Percentiles rank a stretch among this genome's conserved stretches.
Evolutionary conservation across 371 early-diverging fungal species (phyloP).

Genomic region (Saksenaea vasiformis): DNA sequence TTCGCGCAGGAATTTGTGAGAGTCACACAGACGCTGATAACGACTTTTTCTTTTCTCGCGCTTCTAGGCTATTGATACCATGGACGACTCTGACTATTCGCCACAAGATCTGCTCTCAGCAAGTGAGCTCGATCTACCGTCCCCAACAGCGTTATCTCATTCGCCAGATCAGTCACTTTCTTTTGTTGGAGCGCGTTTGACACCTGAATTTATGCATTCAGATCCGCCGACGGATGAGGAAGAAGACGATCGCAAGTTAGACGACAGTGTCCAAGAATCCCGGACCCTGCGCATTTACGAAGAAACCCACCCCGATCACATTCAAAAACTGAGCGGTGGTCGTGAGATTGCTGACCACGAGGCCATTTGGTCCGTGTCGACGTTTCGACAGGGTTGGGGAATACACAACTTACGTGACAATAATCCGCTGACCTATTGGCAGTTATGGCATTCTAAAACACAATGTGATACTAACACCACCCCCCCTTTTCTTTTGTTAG

Average conservation of each 20-base stretch:
- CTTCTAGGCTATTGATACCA: background rate
- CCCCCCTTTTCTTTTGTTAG: constrained; percentile 53
- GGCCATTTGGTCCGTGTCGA: constrained; percentile 74
- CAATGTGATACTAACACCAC: constrained; percentile 54
- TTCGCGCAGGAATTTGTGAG: too few species aligned
- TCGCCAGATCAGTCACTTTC: background rate
- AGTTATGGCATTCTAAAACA: constrained; percentile 45
- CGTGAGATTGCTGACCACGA: constrained; percentile 59
- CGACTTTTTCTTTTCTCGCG: too few species aligned
- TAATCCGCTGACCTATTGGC: constrained; percentile 82
- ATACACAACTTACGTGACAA: constrained; percentile 69
- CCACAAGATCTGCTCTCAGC: background rate
- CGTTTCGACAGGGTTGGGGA: constrained; percentile 70
- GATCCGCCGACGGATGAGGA: constrained; percentile 8
- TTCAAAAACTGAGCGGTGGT: constrained; percentile 33
- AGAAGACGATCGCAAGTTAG: constrained; percentile 22
- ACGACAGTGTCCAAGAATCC: constrained; percentile 26
- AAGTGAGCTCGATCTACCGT: background rate
- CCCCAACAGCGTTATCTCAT: background rate
- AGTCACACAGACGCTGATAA: too few species aligned
- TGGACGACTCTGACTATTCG: background rate
- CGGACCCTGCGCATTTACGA: constrained; percentile 26
- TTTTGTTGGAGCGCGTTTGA: background rate
- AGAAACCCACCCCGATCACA: constrained; percentile 33
- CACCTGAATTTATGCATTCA: background rate